These are phyloP conservation scores for Chrysosphaeria jannelii DNA, from an alignment of 2,329 filamentous ascomycete species.

Conservation along the genomic window DNA sequence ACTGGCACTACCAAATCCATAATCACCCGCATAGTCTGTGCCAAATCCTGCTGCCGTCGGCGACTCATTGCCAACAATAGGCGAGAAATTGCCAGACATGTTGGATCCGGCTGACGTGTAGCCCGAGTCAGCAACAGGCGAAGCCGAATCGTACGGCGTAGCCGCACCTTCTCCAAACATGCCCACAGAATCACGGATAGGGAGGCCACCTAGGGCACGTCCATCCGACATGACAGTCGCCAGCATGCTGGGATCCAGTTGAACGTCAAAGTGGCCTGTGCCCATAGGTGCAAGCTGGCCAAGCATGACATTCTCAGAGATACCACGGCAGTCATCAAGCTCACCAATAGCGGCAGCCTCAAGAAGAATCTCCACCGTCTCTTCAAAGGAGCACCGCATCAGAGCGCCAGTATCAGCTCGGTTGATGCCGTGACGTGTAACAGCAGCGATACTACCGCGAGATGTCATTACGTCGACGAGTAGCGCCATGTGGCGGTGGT, in stretches of 20 bases:
- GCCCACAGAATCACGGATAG: slow-evolving; percentile 48
- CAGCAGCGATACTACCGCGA: slow-evolving; percentile 74
- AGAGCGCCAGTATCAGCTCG: slow-evolving; percentile 88
- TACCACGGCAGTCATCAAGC: slow-evolving; percentile 88
- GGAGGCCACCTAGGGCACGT: slow-evolving; percentile 55
- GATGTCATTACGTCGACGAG: slow-evolving; percentile 96
- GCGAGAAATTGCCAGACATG: slow-evolving; percentile 37
- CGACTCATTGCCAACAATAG: slow-evolving; percentile 46
- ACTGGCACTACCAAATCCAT: slow-evolving; percentile 25
- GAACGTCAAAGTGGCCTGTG: slow-evolving; percentile 82
- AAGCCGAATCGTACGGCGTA: slow-evolving; percentile 79
- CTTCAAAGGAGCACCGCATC: slow-evolving; percentile 98
- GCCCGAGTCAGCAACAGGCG: slow-evolving; percentile 44
- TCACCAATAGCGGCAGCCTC: slow-evolving; percentile 88
- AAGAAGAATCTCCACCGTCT: slow-evolving; percentile 91
- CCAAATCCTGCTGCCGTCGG: slow-evolving; percentile 36
- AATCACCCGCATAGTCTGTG: slow-evolving; percentile 25
- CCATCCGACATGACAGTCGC: slow-evolving; percentile 87
- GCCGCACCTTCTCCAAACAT: slow-evolving; percentile 53
- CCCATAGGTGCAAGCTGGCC: slow-evolving; percentile 93
- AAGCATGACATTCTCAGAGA: slow-evolving; percentile 96
- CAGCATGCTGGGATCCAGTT: slow-evolving; percentile 82
- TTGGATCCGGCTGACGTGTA: slow-evolving; percentile 28
- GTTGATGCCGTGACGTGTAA: slow-evolving; percentile 96
- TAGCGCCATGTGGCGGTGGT: slow-evolving; percentile 85